Base-by-base conservation (phyloP, 192 early-diverging fungal species). In the Phlyctochytrium arcticum region DNA sequence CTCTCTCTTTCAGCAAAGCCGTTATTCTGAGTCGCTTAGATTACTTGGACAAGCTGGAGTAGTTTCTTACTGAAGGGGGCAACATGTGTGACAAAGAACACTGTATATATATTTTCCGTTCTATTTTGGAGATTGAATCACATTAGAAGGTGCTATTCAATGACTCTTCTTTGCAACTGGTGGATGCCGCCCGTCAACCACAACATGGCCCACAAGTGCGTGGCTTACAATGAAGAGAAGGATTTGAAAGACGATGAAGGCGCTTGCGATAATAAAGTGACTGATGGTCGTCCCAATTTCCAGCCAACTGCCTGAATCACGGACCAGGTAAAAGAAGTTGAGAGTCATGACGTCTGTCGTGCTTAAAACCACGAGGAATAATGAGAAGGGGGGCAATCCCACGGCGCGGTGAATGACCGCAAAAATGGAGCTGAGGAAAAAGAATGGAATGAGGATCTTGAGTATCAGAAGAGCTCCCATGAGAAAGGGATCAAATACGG, bases 201-300 rank as follows among this genome's bases (percentile, higher is more conserved):
- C 51, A 9, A 80, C 75, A 15, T 32, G 53, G 10, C 75, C 75
- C 15, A 80, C 80, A 46, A 90, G 62, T 19, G 76, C 71, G 46
- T 92, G 87, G 57, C 87, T 88, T 5, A 92, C 76, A 32, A 78
- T 80, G 75, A 94, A 98, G 60, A 96, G 76, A 30, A 93, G 70
- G 33, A 94, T 93, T 36, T 90, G 90, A 67, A 98, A 95, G 35
- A 98, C 80, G 48, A 93, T 87, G 82, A 98, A 94, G 54, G 91
- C 74, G n/a, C 84, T 86, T 7, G 92, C 87, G 67, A 98, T 98
- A 59, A 91, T 88, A 74, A 95, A 98, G 69, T 98, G 95, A 57
- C 88, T 90, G 67, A 98, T 98, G 48, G 89, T 91, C 46, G 92
- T 94, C 24, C 95, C 95, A 69, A 98, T 98, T 74, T 98, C 95